phyloP scores from a whole-genome alignment of 768 basidiomycete genomes.

The Cubamyces sp. region DNA sequence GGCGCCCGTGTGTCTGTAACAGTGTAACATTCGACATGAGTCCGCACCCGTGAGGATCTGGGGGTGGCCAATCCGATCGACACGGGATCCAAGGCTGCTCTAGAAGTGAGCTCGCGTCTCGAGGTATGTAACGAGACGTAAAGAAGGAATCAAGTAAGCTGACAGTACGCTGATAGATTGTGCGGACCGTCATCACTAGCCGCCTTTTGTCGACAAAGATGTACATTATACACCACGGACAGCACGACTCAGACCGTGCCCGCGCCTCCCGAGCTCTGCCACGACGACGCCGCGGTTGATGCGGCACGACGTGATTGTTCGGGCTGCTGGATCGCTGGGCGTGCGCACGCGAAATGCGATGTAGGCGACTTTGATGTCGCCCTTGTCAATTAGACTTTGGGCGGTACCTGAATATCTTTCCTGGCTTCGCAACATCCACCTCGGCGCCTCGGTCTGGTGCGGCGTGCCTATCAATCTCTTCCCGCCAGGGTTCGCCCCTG shows the following conservation, averaged over 20 bases:
- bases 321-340: neutral
- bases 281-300: slow-evolving; percentile 8
- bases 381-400: slow-evolving; percentile 7
- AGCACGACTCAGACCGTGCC: neutral
- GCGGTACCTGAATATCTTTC: slow-evolving; percentile 12
- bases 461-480: neutral
- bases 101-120: neutral
- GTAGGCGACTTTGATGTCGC: neutral
- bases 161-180: slow-evolving; percentile 17
- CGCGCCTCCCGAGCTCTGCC: too few species aligned
- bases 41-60: neutral
- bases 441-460: neutral
- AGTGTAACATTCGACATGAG: neutral
- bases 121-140: neutral
- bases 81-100: neutral
- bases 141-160: neutral
- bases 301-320: slow-evolving; percentile 9
- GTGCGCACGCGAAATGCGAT: neutral
- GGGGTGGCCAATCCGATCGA: neutral
- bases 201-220: neutral
- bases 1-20: neutral
- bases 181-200: slow-evolving; percentile 11
- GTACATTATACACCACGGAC: neutral
- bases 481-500: neutral
- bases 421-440: neutral